A percentile compares a stretch with the other conserved stretches of the same genome.
Evolutionary conservation across 345 rosid species (phyloP).

Genomic region (Eucalyptus sp.): DNA sequence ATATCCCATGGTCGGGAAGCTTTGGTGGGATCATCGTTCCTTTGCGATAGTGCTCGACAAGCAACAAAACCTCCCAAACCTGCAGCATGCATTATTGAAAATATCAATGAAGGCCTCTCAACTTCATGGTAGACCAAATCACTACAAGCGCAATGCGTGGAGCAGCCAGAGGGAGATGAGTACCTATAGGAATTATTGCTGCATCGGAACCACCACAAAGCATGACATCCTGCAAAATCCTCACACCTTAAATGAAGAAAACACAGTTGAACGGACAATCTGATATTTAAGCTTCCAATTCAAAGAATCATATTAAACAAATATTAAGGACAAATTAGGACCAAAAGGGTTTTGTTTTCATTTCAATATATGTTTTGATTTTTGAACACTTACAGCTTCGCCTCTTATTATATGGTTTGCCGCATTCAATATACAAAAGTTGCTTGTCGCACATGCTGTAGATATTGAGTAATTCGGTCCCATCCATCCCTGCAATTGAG

Average conservation of each 20-base stretch:
- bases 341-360: neutral
- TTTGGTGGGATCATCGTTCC: conserved; percentile 78
- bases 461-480: conserved; percentile 97
- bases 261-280: neutral
- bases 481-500: conserved; percentile 79
- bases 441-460: conserved; percentile 94
- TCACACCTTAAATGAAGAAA: neutral
- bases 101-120: neutral
- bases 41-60: conserved; percentile 81
- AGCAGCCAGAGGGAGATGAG: neutral
- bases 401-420: conserved; percentile 92
- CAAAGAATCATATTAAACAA: neutral
- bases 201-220: conserved; percentile 98
- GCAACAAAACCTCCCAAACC: conserved; percentile 99
- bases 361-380: neutral
- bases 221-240: conserved; percentile 66
- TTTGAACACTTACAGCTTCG: conserved; percentile 75
- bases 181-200: conserved; percentile 83
- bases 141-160: neutral
- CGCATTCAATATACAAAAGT: conserved; percentile 85
- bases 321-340: neutral
- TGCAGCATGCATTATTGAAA: conserved; percentile 14
- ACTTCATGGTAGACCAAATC: neutral
- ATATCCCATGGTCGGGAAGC: conserved; percentile 99
- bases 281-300: neutral